A percentile compares a stretch with the other conserved stretches of the same genome.
Evolutionary conservation across 139 green algal species (phyloP).

Genomic region (Chlorella vulgaris): DNA sequence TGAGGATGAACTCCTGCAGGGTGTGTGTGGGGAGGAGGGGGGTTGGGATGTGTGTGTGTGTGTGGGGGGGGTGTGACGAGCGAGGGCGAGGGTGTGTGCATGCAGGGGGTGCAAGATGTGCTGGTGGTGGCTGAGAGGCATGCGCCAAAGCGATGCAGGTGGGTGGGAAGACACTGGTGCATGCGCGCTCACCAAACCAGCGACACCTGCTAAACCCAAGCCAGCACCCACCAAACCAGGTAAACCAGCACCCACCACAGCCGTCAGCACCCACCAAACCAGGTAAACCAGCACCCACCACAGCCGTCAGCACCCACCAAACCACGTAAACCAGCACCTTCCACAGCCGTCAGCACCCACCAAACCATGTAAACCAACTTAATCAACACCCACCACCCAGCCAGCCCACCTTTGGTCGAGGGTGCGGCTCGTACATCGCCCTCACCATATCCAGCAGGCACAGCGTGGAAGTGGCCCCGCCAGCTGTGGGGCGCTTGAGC

Average conservation of each 20-base stretch:
- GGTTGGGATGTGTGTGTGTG: neutral
- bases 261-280: neutral
- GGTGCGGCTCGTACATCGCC: slow-evolving; percentile 78
- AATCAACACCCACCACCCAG: neutral
- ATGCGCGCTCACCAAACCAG: no score
- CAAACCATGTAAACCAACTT: neutral
- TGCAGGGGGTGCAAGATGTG: no score
- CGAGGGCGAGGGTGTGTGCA: no score
- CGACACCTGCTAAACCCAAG: no score
- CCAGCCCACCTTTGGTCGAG: slow-evolving; percentile 62
- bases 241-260: neutral
- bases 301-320: neutral
- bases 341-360: neutral
- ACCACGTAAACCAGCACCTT: neutral
- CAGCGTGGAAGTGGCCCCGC: slow-evolving; percentile 30
- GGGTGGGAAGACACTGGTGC: no score
- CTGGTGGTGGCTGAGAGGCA: no score
- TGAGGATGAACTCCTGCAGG: slow-evolving; percentile 68
- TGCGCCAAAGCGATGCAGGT: no score
- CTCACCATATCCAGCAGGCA: slow-evolving; percentile 64
- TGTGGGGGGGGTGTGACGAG: neutral
- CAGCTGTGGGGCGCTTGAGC: slow-evolving; percentile 32
- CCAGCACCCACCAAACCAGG: no score
- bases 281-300: neutral
- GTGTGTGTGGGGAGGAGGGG: neutral